A percentile compares a stretch with the other conserved stretches of the same genome.
phyloP scores from a whole-genome alignment of 495 filamentous ascomycete species.

The Tuber borchii region DNA sequence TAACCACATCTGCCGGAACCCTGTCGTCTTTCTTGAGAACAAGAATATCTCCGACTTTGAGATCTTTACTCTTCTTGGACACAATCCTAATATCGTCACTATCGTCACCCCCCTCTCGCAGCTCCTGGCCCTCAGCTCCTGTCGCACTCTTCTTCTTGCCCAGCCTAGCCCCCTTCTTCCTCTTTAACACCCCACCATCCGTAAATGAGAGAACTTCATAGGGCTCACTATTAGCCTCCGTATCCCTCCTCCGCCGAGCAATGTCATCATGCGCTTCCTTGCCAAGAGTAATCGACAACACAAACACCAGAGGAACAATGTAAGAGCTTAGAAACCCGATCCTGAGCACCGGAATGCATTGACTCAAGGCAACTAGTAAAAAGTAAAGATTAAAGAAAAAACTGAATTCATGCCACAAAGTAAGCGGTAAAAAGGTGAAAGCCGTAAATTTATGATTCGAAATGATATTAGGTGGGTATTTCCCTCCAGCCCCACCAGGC shows the following conservation, averaged over 20 bases:
- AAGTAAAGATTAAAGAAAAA: constrained; percentile 99
- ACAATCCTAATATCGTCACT: constrained; percentile 49
- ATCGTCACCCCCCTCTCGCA: constrained; percentile 43
- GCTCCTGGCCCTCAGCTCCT: constrained; percentile 52
- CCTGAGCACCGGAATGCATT: constrained; percentile 76
- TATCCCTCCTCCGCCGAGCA: constrained; percentile 71
- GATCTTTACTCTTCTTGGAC: constrained; percentile 72
- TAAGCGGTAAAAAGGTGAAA: constrained; percentile 86
- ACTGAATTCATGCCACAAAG: constrained; percentile 96
- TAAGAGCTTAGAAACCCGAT: constrained; percentile 96
- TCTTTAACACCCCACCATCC: neutral
- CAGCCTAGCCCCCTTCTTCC: constrained; percentile 21
- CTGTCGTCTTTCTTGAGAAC: constrained; percentile 85
- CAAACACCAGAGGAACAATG: constrained; percentile 84
- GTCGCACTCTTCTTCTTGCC: constrained; percentile 41
- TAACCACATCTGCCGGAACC: constrained; percentile 88
- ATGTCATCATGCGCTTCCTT: constrained; percentile 98
- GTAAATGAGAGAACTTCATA: constrained; percentile 70
- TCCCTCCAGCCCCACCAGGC: constrained; percentile 4
- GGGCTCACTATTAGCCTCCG: constrained; percentile 87
- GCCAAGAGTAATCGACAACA: constrained; percentile 81
- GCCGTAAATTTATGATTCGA: constrained; percentile 99
- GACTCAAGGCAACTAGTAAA: constrained; percentile 85
- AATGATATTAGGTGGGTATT: constrained; percentile 67
- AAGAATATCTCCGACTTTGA: constrained; percentile 91